Base-by-base conservation (phyloP, 805 yeast genomes). In the Sugiyamaella floridensis region DNA sequence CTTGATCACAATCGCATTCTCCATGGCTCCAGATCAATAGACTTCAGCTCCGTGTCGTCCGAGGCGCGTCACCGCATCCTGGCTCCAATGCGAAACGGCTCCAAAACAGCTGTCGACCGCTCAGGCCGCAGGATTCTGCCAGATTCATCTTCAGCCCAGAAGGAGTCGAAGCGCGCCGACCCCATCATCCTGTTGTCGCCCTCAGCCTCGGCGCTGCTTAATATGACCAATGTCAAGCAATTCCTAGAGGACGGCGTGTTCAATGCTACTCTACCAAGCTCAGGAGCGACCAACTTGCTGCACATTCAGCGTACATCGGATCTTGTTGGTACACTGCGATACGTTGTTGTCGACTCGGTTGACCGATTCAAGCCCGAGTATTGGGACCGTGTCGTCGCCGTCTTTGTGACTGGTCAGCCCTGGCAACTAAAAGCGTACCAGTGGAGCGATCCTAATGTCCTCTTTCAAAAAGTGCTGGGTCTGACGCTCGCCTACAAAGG, bases 331-430 rank as follows among this genome's bases (percentile, higher is more conserved):
- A 79, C 76, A 19, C 74, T 83, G 49, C 78, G 81, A 45, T 85
- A 87, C 62, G 75, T 89, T 60, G 85, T 93, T 51, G 97, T 90
- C 32, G 95, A 88, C 65, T 86, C 87, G 52, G 89, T 89, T 4
- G 95, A 89, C 50, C 79, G 83, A 70, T 86, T 86, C 70, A 92
- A 90, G 66, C 95, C 96, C 2, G 98, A 93, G 67, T 89, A 93
- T 70, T 93, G 99, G 99, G 95, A 89, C 64, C 79, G 99, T 54
- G 97, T 93, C 1, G 87, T 92, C 47, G 97, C 96, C 0, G 86
- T 93, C 40, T 85, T 93, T 72, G 92, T 97, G 15, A 92, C 97
- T 10, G 99, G 99, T 11, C 99, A 93, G 71, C 76, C 83, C 51
- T 93, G 99, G 99, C 99, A 93, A 71, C 88, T 93, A 71, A 81